phyloP scores from a whole-genome alignment of 768 basidiomycete species.

The Mycena capillaripes region DNA sequence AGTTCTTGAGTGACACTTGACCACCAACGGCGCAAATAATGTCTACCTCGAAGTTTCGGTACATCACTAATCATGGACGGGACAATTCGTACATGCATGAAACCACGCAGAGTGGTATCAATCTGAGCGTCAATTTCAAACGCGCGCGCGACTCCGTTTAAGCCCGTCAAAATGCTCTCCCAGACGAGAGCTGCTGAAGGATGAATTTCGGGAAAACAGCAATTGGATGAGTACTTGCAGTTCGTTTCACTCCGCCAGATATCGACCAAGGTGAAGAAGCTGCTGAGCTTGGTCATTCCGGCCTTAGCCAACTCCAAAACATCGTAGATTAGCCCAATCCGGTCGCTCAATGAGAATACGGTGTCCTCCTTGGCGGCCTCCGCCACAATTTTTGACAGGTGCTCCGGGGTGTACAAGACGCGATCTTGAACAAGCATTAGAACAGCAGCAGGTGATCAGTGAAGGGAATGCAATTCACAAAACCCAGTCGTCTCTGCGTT shows the following conservation, averaged over 20 bases:
- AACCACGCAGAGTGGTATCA: conserved; percentile 66
- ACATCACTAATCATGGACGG: background rate
- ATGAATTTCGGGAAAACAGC: background rate
- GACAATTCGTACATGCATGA: conserved; percentile 64
- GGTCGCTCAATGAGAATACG: conserved; percentile 85
- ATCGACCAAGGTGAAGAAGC: conserved; percentile 79
- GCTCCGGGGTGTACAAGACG: conserved; percentile 86
- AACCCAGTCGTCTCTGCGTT: conserved; percentile 89
- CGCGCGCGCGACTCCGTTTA: conserved; percentile 68
- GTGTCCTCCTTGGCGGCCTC: conserved; percentile 78
- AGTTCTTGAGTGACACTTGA: background rate
- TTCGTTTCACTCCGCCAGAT: conserved; percentile 82
- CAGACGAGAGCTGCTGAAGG: conserved; percentile 80
- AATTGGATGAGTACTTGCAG: conserved; percentile 61
- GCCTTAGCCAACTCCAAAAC: conserved; percentile 84
- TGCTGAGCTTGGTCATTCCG: conserved; percentile 82
- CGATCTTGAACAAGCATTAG: conserved; percentile 81
- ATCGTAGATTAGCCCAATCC: conserved; percentile 91
- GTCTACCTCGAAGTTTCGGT: conserved; percentile 53
- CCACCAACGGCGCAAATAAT: conserved; percentile 80
- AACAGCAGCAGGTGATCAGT: background rate
- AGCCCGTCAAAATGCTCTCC: conserved; percentile 71
- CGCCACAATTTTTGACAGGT: conserved; percentile 82
- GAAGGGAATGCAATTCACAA: conserved; percentile 65
- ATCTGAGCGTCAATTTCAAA: conserved; percentile 87